phyloP scores from a whole-genome alignment of 352 stramenopile species.

The Aphanomyces cochlioides region DNA sequence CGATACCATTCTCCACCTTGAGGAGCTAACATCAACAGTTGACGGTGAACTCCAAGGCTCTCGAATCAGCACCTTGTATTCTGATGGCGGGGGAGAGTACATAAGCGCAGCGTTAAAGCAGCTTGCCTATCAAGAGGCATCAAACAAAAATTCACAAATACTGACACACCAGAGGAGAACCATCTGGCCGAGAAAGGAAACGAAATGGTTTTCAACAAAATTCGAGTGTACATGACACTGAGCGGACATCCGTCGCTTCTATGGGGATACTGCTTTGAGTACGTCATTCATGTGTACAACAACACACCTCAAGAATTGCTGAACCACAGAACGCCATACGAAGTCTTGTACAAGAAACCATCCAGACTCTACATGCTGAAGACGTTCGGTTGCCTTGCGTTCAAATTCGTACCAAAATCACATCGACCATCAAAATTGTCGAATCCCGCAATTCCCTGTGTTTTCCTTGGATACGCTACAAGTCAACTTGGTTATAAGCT shows the following conservation, averaged over 20 bases:
- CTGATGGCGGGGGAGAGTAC: neutral
- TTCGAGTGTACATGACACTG: neutral
- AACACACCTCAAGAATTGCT: no score
- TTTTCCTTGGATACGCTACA: no score
- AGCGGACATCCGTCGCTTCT: neutral
- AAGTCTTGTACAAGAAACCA: neutral
- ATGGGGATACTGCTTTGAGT: slow-evolving; percentile 6
- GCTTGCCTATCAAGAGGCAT: no score
- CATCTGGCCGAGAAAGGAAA: neutral
- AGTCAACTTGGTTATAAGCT: no score
- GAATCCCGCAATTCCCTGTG: no score
- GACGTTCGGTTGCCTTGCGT: neutral
- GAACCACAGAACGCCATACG: no score
- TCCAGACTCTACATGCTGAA: neutral
- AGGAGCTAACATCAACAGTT: neutral
- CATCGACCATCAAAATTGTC: neutral
- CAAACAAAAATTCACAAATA: neutral
- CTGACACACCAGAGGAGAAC: slow-evolving; percentile 4
- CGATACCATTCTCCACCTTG: slow-evolving; percentile 1
- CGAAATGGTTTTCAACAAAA: neutral
- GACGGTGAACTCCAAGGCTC: neutral
- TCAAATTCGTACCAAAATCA: slow-evolving; percentile 4
- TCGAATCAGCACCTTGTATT: neutral
- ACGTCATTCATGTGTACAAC: neutral
- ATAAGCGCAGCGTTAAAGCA: no score